phyloP scores from a whole-genome alignment of 1,284 basidiomycete genomes.

The Tetrapyrgos nigripes region DNA sequence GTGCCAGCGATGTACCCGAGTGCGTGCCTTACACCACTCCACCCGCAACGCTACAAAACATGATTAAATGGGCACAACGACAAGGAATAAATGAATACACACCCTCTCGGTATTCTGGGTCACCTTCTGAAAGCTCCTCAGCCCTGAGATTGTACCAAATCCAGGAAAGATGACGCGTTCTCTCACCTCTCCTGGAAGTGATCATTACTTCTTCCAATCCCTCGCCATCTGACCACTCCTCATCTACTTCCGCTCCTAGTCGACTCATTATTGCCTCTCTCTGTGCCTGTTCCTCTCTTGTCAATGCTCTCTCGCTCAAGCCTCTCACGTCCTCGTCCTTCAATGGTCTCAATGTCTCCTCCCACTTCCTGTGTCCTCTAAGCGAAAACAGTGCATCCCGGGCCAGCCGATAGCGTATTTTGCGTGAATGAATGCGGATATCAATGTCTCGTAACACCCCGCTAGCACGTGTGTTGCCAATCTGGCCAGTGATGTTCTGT shows the following conservation, averaged over 20 bases:
- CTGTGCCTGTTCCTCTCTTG: conserved; percentile 6
- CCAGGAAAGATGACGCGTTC: too few relatives aligned
- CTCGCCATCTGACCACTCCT: too few relatives aligned
- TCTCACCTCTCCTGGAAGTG: too few relatives aligned
- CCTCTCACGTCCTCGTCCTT: conserved; percentile 14
- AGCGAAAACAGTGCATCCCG: conserved; percentile 4
- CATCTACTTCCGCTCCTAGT: too few relatives aligned
- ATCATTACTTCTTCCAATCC: too few relatives aligned
- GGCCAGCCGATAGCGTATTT: conserved; percentile 1
- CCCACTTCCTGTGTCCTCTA: conserved; percentile 13
- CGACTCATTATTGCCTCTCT: too few relatives aligned
- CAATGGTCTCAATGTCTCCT: neutral
- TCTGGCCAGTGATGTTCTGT: conserved; percentile 2
- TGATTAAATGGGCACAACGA: too few relatives aligned
- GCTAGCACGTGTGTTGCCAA: neutral
- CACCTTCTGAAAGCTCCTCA: too few relatives aligned
- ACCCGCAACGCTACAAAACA: too few relatives aligned
- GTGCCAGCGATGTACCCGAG: conserved; percentile 2
- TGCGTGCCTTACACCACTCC: conserved; percentile 15
- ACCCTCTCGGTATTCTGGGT: too few relatives aligned
- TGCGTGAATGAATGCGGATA: neutral
- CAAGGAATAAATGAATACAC: too few relatives aligned
- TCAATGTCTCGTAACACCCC: conserved; percentile 7
- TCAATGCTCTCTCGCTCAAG: conserved; percentile 12
- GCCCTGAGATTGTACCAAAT: too few relatives aligned